A percentile compares a stretch with the other conserved stretches of the same genome.
Conservation (phyloP, 208 protist genomes). For the Acanthamoeba lenticulata region DNA sequence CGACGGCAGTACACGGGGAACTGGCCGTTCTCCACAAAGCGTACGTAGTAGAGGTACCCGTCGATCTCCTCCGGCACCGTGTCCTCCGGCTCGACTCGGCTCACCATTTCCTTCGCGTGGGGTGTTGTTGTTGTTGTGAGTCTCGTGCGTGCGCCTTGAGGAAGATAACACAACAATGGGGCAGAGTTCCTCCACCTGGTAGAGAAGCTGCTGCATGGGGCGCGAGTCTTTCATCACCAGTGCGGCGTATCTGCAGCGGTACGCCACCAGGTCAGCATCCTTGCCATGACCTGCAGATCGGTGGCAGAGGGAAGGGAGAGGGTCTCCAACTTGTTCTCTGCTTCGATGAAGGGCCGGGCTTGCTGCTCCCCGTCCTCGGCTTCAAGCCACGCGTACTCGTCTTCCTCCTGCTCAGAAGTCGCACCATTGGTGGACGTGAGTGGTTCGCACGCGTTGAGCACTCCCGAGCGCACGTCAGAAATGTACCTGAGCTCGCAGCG, state of each 20-base stretch:
- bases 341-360: neutral
- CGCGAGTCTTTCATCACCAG: neutral
- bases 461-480: no score
- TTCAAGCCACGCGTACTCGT: neutral
- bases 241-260: neutral
- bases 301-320: neutral
- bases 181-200: neutral
- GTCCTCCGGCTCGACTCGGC: neutral
- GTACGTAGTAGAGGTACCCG: conserved; percentile 29
- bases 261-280: neutral
- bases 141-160: neutral
- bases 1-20: conserved; percentile 33
- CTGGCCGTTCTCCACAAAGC: neutral
- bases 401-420: neutral
- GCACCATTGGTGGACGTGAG: no score
- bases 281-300: neutral
- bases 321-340: neutral
- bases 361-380: neutral
- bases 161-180: neutral
- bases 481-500: neutral
- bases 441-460: no score
- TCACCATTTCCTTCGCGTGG: neutral
- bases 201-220: neutral
- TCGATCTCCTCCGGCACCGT: conserved; percentile 25
- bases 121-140: neutral